These are phyloP conservation scores for Boechera stricta DNA, from an alignment of 345 rosid species.

Conservation along the genomic window DNA sequence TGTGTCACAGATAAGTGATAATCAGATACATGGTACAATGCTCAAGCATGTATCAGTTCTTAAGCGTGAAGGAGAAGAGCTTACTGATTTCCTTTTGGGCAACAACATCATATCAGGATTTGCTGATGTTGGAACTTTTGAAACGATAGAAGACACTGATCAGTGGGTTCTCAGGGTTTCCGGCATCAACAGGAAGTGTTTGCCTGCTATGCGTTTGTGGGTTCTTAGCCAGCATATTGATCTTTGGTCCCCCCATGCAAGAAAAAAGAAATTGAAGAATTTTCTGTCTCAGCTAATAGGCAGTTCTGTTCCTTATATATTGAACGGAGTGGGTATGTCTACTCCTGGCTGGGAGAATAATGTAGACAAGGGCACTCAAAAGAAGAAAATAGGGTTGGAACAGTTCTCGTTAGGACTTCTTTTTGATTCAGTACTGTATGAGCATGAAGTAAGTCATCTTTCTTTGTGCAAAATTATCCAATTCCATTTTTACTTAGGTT, in stretches of 20 bases:
- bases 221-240: conserved; percentile 74
- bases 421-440: conserved; percentile 64
- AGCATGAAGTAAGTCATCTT: conserved; percentile 66
- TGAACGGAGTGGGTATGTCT: conserved; percentile 40
- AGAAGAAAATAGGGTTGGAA: conserved; percentile 48
- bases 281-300: conserved; percentile 63
- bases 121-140: conserved; percentile 44
- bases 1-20: conserved; percentile 55
- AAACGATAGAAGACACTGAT: conserved; percentile 45
- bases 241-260: conserved; percentile 77
- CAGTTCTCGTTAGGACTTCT: conserved; percentile 72
- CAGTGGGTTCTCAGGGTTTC: conserved; percentile 62
- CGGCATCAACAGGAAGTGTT: conserved; percentile 58
- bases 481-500: conserved; percentile 6
- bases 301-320: conserved; percentile 52
- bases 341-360: conserved; percentile 39
- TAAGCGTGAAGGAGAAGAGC: conserved; percentile 75
- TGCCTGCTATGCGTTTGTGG: conserved; percentile 79
- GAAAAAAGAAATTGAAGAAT: conserved; percentile 62
- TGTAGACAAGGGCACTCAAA: conserved; percentile 45
- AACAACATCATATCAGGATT: conserved; percentile 49
- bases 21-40: conserved; percentile 49
- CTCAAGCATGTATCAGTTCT: conserved; percentile 52
- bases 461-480: conserved; percentile 6
- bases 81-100: conserved; percentile 62